phyloP scores from a whole-genome alignment of 345 rosid genomes.

The Citrus sp. region DNA sequence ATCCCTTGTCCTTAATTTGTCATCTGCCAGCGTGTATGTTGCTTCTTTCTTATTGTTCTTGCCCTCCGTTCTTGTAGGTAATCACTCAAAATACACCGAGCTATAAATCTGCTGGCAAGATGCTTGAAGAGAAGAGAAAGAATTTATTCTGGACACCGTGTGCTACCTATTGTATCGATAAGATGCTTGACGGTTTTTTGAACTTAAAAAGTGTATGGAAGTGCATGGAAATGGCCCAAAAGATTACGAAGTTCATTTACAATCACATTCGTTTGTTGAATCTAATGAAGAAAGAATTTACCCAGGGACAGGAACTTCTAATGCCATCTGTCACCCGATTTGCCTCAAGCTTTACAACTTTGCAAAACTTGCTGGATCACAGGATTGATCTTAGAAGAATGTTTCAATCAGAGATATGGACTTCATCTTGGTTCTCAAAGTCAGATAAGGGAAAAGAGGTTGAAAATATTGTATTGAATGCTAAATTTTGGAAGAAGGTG shows the following conservation, averaged over 20 bases:
- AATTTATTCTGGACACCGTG: slow-evolving; percentile 53
- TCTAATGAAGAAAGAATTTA: slow-evolving; percentile 42
- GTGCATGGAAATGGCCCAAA: slow-evolving; percentile 34
- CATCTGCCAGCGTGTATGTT: background rate
- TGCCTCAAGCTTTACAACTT: slow-evolving; percentile 35
- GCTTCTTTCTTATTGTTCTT: background rate
- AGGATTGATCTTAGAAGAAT: slow-evolving; percentile 37
- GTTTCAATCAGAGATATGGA: slow-evolving; percentile 40
- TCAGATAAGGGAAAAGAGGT: slow-evolving; percentile 45
- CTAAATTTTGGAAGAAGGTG: slow-evolving; percentile 44
- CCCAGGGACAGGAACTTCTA: slow-evolving; percentile 42
- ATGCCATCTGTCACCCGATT: slow-evolving; percentile 33
- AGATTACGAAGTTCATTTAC: slow-evolving; percentile 36
- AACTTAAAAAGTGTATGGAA: slow-evolving; percentile 34
- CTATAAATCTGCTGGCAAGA: slow-evolving; percentile 46
- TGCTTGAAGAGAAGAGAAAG: slow-evolving; percentile 50
- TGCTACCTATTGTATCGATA: slow-evolving; percentile 36
- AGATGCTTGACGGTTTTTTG: slow-evolving; percentile 38
- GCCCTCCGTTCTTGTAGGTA: slow-evolving; percentile 25
- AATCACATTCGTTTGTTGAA: slow-evolving; percentile 31
- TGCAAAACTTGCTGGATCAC: slow-evolving; percentile 35
- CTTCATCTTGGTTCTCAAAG: slow-evolving; percentile 30
- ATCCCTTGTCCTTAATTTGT: background rate
- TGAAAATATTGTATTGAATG: slow-evolving; percentile 32
- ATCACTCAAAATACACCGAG: slow-evolving; percentile 38